Evolutionary conservation across 805 yeast species (phyloP), one percentile per base, ranked within the genome.

Genomic region (Ogataea trehalophila): DNA sequence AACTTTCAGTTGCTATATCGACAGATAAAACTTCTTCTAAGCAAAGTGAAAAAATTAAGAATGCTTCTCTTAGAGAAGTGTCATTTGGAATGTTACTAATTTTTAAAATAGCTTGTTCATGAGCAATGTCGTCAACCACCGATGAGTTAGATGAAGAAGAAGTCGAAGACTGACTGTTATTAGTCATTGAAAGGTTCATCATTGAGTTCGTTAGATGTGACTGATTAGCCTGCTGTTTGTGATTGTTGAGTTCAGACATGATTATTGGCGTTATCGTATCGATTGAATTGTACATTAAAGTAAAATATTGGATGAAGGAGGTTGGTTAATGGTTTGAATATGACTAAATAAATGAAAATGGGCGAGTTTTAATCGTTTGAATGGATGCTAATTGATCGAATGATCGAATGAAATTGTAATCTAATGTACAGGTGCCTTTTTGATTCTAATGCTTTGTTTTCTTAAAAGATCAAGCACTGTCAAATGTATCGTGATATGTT

Each of bases 31-130:
- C 53, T 41, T 83, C 83, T 55, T 83, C 88, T 51, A 72, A 67
- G n/a, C 87, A 86, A 46, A 86, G 67, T 6, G 92, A 76, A 61
- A 86, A 86, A 7, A 86, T 73, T 15, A 83, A 71, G 42, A 76
- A 71, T 2, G 87, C 82, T 62, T 86, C 95, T 62, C 94, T 75
- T 34, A 73, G 54, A 2, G 86, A 64, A 29, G 85, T 69, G 65
- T 86, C 89, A 4, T 66, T 55, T 8, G 95, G 94, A 13, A 83
- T 59, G 58, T 83, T 83, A 54, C 71, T 70, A 43, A 85, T 59
- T 50, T 69, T 72, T 40, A 81, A 50, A 23, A 60, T 48, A 5
- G 52, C 55, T 3, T 53, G 39, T 20, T 41, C 33, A 15, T 47
- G 53, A 18, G 54, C 42, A 18, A 44, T 26, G 31, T 16, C 22